These are phyloP conservation scores for Apiospora sp. DNA, from an alignment of 2,329 filamentous ascomycete genomes.

Conservation along the genomic window DNA sequence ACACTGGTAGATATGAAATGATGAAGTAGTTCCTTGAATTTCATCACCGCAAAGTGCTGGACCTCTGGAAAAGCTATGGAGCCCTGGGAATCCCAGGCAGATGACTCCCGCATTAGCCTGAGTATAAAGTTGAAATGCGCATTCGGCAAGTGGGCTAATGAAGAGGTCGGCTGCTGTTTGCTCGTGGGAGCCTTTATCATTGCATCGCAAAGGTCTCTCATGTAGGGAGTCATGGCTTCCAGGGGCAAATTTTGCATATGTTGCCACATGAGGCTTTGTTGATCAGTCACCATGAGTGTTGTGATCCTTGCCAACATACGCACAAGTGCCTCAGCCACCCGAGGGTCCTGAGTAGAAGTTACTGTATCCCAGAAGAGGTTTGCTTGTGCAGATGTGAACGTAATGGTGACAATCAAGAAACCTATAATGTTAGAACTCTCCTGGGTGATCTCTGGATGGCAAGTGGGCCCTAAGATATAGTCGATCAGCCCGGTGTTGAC, in stretches of 20 bases:
- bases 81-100: conserved; percentile 60
- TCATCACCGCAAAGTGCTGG: conserved; percentile 68
- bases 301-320: conserved; percentile 64
- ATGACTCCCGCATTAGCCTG: conserved; percentile 76
- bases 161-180: conserved; percentile 44
- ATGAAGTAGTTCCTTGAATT: conserved; percentile 67
- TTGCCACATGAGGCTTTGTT: conserved; percentile 71
- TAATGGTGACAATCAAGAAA: conserved; percentile 82
- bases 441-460: conserved; percentile 87
- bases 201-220: conserved; percentile 68
- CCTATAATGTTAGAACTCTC: conserved; percentile 85
- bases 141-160: conserved; percentile 41
- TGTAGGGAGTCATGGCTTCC: conserved; percentile 65
- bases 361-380: conserved; percentile 87
- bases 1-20: conserved; percentile 61
- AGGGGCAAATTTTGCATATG: conserved; percentile 74
- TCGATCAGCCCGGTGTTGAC: conserved; percentile 76
- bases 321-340: conserved; percentile 82
- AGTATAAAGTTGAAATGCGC: conserved; percentile 63
- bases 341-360: conserved; percentile 80
- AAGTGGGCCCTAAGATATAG: conserved; percentile 89
- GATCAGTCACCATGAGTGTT: conserved; percentile 55
- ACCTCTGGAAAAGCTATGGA: conserved; percentile 67
- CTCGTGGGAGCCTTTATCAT: conserved; percentile 59
- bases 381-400: conserved; percentile 75